Evolutionary conservation across 352 stramenopile genomes (phyloP).

Genomic region (Thraustochytrium striatum): DNA sequence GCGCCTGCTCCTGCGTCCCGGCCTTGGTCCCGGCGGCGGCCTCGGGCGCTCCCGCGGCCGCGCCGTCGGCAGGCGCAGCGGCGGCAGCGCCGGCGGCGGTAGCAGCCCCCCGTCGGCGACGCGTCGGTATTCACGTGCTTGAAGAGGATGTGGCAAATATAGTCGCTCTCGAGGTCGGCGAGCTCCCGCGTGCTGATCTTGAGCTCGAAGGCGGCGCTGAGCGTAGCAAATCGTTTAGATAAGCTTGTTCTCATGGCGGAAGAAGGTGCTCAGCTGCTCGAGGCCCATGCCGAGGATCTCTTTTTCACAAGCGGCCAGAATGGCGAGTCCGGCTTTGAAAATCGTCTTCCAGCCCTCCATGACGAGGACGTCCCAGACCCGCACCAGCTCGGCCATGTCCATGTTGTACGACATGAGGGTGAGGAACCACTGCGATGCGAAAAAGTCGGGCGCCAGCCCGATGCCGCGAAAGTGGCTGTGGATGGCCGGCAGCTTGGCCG

Average conservation of each 20-base stretch:
- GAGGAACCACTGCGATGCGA: slow-evolving; percentile 47
- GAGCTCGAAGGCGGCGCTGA: neutral
- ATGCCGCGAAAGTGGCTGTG: slow-evolving; percentile 48
- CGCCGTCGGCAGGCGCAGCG: too few species aligned
- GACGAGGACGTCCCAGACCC: slow-evolving; percentile 45
- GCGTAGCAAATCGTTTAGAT: slow-evolving; percentile 1
- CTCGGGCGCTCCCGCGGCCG: too few species aligned
- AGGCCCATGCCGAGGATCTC: slow-evolving; percentile 41
- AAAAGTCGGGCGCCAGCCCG: slow-evolving; percentile 39
- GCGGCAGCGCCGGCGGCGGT: neutral
- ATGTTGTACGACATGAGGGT: slow-evolving; percentile 48
- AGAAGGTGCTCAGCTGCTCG: slow-evolving; percentile 29
- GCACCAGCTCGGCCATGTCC: slow-evolving; percentile 29
- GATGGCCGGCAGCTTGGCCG: slow-evolving; percentile 53
- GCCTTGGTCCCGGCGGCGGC: neutral
- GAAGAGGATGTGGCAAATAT: slow-evolving; percentile 45
- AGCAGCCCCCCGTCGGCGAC: neutral
- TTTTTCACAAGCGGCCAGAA: slow-evolving; percentile 7
- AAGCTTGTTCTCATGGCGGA: slow-evolving; percentile 16
- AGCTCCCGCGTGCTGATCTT: slow-evolving; percentile 40
- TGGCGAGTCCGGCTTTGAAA: slow-evolving; percentile 12
- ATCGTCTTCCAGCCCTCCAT: slow-evolving; percentile 45
- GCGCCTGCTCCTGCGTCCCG: too few species aligned
- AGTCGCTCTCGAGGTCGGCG: slow-evolving; percentile 41
- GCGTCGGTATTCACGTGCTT: neutral